Evolutionary conservation across 1,139 yeast genomes (phyloP).

Genomic region (Lodderomyces margitis): DNA sequence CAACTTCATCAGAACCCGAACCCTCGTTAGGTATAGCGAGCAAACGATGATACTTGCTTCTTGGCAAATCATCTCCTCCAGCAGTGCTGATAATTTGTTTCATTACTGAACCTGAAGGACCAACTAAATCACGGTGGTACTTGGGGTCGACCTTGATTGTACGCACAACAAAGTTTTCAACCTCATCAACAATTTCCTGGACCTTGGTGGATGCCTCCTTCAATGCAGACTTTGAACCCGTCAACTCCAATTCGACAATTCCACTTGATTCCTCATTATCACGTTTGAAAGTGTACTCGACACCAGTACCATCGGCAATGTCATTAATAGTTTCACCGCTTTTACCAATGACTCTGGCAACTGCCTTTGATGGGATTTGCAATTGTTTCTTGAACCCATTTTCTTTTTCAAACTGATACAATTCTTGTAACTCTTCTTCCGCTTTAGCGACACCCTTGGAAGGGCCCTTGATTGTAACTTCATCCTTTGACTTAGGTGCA

Average conservation of each 20-base stretch:
- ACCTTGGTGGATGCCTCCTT: slow-evolving; percentile 69
- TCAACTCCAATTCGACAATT: slow-evolving; percentile 61
- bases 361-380: slow-evolving; percentile 66
- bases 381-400: slow-evolving; percentile 70
- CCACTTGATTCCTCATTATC: slow-evolving; percentile 44
- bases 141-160: slow-evolving; percentile 72
- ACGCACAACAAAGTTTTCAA: slow-evolving; percentile 62
- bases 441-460: slow-evolving; percentile 87
- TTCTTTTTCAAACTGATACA: slow-evolving; percentile 83
- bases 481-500: slow-evolving; percentile 50
- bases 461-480: slow-evolving; percentile 84
- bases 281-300: slow-evolving; percentile 65
- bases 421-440: slow-evolving; percentile 79
- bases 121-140: slow-evolving; percentile 77
- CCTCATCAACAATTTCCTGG: slow-evolving; percentile 60
- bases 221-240: slow-evolving; percentile 81
- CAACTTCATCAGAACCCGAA: slow-evolving; percentile 59
- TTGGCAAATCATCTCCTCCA: slow-evolving; percentile 62
- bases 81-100: slow-evolving; percentile 75
- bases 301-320: slow-evolving; percentile 77
- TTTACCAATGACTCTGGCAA: slow-evolving; percentile 87
- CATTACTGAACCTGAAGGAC: slow-evolving; percentile 75
- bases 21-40: slow-evolving; percentile 76
- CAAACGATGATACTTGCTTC: slow-evolving; percentile 51
- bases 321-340: slow-evolving; percentile 82